phyloP scores from a whole-genome alignment of 2,329 filamentous ascomycete genomes.

The Didymella glomerata region DNA sequence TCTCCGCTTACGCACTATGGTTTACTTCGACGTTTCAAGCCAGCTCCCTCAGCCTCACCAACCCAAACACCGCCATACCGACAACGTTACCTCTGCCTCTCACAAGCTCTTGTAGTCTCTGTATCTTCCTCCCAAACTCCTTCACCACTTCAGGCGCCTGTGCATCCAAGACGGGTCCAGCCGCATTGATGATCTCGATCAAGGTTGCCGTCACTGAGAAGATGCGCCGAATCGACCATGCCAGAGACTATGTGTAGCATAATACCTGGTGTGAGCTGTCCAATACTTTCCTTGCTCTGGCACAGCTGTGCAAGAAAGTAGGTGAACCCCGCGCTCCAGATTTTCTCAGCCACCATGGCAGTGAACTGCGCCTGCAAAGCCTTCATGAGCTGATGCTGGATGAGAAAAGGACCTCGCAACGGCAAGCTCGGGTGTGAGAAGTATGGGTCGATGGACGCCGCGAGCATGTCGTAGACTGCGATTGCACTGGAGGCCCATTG shows the following conservation, averaged over 20 bases:
- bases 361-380: slow-evolving; percentile 2
- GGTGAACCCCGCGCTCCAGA: slow-evolving; percentile 9
- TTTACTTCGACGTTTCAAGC: background rate
- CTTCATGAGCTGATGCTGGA: slow-evolving; percentile 5
- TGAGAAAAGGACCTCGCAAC: background rate
- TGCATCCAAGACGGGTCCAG: slow-evolving; percentile 9
- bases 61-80: slow-evolving; percentile 4
- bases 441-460: background rate
- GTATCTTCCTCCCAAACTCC: background rate
- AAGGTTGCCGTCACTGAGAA: slow-evolving; percentile 5
- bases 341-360: background rate
- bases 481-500: slow-evolving; percentile 1
- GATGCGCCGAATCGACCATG: slow-evolving; percentile 1
- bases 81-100: background rate
- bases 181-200: slow-evolving; percentile 10
- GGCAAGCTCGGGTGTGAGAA: background rate
- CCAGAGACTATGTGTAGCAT: slow-evolving; percentile 1
- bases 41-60: slow-evolving; percentile 2
- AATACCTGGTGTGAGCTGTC: slow-evolving; percentile 2
- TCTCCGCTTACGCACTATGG: background rate
- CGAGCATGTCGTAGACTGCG: background rate
- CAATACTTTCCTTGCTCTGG: slow-evolving; percentile 1
- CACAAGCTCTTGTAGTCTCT: background rate
- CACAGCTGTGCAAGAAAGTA: slow-evolving; percentile 14
- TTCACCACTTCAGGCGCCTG: background rate